Evolutionary conservation across 2,329 filamentous ascomycete genomes (phyloP), one percentile per base, ranked within the genome.

Genomic region (Hirsutella rhossiliensis): DNA sequence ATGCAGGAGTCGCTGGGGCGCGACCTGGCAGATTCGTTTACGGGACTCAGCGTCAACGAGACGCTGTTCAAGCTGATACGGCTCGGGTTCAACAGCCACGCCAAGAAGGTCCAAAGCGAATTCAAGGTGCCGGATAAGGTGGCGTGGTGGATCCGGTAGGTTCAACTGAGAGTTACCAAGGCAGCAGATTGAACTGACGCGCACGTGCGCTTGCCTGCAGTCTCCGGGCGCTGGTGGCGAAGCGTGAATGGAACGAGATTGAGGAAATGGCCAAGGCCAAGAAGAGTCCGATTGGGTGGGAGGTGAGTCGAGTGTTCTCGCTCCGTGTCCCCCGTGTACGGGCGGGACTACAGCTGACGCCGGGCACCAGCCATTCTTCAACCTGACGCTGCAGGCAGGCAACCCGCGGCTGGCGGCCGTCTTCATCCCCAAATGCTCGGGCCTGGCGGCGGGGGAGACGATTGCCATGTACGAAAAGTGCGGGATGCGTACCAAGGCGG

Each of bases 401-500:
- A 97, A 97, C 58, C 83, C 87, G 5, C 84, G 89, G 48, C 72
- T 95, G 15, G 92, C 92, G 1, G 77, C 83, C 1, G 62, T 78
- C 5, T 97, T 96, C 63, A 80, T 97, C 42, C 80, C 87, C 3
- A 97, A 97, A 63, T 96, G 89, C 67, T 82, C 81, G 15, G 71
- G 72, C 44, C 61, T 94, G 40, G 74, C 80, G 38, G 69, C 76
- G 1, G 73, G 77, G 3, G 84, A 88, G 54, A 71, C 82, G 4
- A 82, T 95, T 44, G 77, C 83, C 52, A 96, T 98, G 90, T 98
- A 89, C 75, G 81, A 94, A 55, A 95, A 95, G 66, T 97, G 92
- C 62, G 90, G 90, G 17, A 78, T 95, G 80, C 71, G 87, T 38
- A 76, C 84, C 27, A 88, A 87, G 65, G 92, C 92, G 3, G 92